These are phyloP conservation scores for Citrullus colocynthis DNA, from an alignment of 306 rosid species.

Conservation along the genomic window DNA sequence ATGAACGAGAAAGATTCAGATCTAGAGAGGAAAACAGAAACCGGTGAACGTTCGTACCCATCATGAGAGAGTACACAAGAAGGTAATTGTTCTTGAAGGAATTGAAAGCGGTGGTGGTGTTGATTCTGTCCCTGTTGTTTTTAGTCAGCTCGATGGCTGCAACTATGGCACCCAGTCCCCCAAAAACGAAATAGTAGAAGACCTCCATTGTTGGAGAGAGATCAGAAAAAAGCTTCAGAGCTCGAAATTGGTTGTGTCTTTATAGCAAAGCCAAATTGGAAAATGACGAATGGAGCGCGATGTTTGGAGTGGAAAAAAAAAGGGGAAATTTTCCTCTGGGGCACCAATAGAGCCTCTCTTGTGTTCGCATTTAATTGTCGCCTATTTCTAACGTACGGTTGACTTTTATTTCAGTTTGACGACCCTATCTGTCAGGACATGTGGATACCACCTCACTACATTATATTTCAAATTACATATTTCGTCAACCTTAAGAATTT, in stretches of 20 bases:
- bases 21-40: slow-evolving; percentile 9
- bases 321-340: neutral
- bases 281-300: neutral
- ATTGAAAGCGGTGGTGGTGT: slow-evolving; percentile 51
- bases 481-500: too few species aligned
- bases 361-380: neutral
- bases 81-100: slow-evolving; percentile 92
- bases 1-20: slow-evolving; percentile 12
- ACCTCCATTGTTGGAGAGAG: slow-evolving; percentile 44
- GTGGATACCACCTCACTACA: neutral
- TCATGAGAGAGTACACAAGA: slow-evolving; percentile 89
- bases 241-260: neutral
- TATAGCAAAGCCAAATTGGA: neutral
- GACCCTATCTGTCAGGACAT: neutral
- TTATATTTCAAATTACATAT: neutral
- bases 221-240: neutral
- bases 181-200: slow-evolving; percentile 59
- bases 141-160: slow-evolving; percentile 75
- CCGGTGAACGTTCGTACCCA: slow-evolving; percentile 37
- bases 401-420: neutral
- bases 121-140: slow-evolving; percentile 66
- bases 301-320: neutral
- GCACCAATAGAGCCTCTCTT: neutral
- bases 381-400: neutral
- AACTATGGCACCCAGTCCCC: slow-evolving; percentile 50